Evolutionary conservation across 2,329 filamentous ascomycete species (phyloP).

Genomic region (Fusarium devonianum): DNA sequence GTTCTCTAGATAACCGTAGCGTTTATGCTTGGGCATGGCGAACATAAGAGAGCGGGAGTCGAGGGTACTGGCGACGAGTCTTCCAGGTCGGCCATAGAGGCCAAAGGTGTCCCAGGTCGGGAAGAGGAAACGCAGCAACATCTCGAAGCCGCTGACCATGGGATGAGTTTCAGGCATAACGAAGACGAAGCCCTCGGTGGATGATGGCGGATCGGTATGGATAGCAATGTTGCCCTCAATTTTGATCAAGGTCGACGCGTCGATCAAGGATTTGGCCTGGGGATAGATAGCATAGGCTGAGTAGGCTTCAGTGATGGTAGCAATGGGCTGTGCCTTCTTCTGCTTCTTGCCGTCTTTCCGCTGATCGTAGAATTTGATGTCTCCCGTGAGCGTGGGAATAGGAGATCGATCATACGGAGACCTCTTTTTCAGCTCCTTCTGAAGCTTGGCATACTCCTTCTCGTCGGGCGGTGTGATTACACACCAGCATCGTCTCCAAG

Average conservation of each 20-base stretch:
- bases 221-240: constrained; percentile 91
- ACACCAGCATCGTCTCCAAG: constrained; percentile 97
- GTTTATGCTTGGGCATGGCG: constrained; percentile 87
- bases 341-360: constrained; percentile 78
- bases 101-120: constrained; percentile 93
- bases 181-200: constrained; percentile 93
- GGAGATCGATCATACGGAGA: constrained; percentile 81
- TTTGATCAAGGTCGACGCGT: constrained; percentile 93
- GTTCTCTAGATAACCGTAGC: constrained; percentile 90
- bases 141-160: constrained; percentile 94
- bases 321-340: constrained; percentile 90
- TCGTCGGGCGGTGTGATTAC: constrained; percentile 92
- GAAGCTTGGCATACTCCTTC: constrained; percentile 84
- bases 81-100: constrained; percentile 87
- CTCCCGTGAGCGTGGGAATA: constrained; percentile 75
- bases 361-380: constrained; percentile 94
- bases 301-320: constrained; percentile 88
- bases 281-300: constrained; percentile 96
- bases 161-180: constrained; percentile 95
- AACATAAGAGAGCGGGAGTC: constrained; percentile 96
- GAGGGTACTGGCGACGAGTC: constrained; percentile 84
- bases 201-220: constrained; percentile 77
- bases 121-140: constrained; percentile 91
- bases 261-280: constrained; percentile 90
- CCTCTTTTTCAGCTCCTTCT: constrained; percentile 82